A percentile compares a stretch with the other conserved stretches of the same genome.
phyloP scores from a whole-genome alignment of 176 grass and related monocot genomes.

The Puya raimondii region DNA sequence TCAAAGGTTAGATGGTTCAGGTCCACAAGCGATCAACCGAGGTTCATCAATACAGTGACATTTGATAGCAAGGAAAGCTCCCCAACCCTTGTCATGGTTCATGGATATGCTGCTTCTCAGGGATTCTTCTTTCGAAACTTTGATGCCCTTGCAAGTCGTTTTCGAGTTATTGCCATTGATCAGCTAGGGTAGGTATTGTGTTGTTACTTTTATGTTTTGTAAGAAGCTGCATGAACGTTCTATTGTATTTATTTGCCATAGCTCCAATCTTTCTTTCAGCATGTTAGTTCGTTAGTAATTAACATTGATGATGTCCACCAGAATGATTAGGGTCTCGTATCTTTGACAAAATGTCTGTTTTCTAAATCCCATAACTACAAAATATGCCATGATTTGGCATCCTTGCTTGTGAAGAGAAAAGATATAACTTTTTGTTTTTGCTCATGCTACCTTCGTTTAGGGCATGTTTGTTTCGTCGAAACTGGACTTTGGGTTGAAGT shows the following conservation, averaged over 20 bases:
- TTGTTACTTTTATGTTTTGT: background rate
- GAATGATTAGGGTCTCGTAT: too few species aligned
- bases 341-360: too few species aligned
- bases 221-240: background rate
- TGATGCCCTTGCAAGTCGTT: conserved; percentile 77
- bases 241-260: background rate
- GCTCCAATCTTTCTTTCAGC: background rate
- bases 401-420: too few species aligned
- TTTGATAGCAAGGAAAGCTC: conserved; percentile 86
- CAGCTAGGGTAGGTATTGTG: conserved; percentile 64
- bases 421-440: too few species aligned
- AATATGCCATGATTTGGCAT: too few species aligned
- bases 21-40: conserved; percentile 73
- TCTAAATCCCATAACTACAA: too few species aligned
- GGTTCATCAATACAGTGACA: conserved; percentile 96
- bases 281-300: too few species aligned
- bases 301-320: too few species aligned
- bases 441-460: too few species aligned
- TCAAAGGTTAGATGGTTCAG: conserved; percentile 90
- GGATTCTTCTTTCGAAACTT: conserved; percentile 97
- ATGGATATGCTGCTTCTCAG: conserved; percentile 92
- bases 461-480: too few species aligned
- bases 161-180: conserved; percentile 88
- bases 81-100: conserved; percentile 93
- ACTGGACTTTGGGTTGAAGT: too few species aligned